Evolutionary conservation across 164 flowering plant species (phyloP), one percentile per base, ranked within the genome.

Genomic region (Sextonia rubra): DNA sequence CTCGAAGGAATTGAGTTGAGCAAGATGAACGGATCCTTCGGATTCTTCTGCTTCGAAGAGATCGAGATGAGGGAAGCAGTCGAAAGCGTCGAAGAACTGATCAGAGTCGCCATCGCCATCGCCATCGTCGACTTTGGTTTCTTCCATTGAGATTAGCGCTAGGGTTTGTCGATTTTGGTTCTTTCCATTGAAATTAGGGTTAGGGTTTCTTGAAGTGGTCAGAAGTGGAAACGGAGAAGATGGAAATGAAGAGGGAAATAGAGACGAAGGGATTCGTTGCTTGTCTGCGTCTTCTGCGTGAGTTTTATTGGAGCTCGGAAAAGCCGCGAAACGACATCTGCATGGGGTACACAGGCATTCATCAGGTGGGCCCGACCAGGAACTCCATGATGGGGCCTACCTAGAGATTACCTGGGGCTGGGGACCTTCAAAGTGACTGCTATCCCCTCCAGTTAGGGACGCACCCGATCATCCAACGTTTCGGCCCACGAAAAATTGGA

Each of bases 41-140:
- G 80, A 47, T 69, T 78, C 69, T 70, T 61, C 62, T 18, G 37
- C 47, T 68, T 48, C 65, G 18, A 27, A 26, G 76, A 79, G 83
- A 76, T 86, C 87, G 68, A 62, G 63, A 70, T 80, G 79, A 12
- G 86, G 82, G 60, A 85, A 83, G 3, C 81, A 86, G 47, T 86
- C 86, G 29, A 64, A 18, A 8, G 87, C 85, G 58, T 88, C 91
- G 71, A 76, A 62, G 81, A 85, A 85, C 6, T 62, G 61, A 60
- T 69, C 76, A 72, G 62, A 64, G 68, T 26, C 23, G 14, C 55
- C 8, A 30, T 20, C n/a, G n/a, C n/a, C 22, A 3, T 74, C 69
- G 66, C 11, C 56, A 37, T 37, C 44, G 0, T 12, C 47, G n/a
- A 3, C 64, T 44, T 25, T 22, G 14, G 71, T 48, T 63, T 69